Conservation (phyloP, 768 basidiomycete genomes). For the Lactifluus subvellereus region DNA sequence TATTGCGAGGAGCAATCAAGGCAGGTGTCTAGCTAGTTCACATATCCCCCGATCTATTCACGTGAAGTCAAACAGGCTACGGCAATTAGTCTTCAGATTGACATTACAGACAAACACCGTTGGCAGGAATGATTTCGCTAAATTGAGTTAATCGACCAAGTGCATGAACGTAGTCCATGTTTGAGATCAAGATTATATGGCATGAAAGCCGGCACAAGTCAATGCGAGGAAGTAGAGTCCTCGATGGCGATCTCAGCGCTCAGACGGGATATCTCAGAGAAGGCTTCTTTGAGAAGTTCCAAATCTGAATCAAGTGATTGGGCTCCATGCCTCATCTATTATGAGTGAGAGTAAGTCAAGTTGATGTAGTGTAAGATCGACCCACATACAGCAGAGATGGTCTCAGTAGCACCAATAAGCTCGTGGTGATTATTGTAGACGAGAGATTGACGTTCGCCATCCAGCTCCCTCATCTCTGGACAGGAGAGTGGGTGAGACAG, state of each 20-base stretch:
- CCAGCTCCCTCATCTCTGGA: slow-evolving; percentile 79
- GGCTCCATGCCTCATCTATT: slow-evolving; percentile 81
- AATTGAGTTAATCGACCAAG: neutral
- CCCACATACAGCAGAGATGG: slow-evolving; percentile 69
- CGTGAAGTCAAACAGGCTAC: slow-evolving; percentile 11
- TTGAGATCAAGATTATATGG: neutral
- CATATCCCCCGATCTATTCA: neutral
- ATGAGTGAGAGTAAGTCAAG: neutral
- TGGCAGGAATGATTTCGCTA: neutral
- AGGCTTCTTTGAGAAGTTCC: slow-evolving; percentile 71
- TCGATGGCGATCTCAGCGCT: slow-evolving; percentile 61
- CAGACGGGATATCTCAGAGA: slow-evolving; percentile 81
- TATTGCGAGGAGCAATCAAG: slow-evolving; percentile 24
- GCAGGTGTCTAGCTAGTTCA: slow-evolving; percentile 4
- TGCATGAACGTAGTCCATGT: neutral
- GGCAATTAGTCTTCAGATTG: slow-evolving; percentile 9
- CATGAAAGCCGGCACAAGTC: neutral
- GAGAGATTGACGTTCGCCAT: slow-evolving; percentile 82
- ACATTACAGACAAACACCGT: neutral
- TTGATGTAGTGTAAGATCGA: neutral
- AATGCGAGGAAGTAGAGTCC: slow-evolving; percentile 2
- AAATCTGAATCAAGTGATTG: slow-evolving; percentile 82
- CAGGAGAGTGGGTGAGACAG: neutral
- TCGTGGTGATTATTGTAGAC: slow-evolving; percentile 97
- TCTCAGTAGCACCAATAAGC: slow-evolving; percentile 88